Evolutionary conservation across 345 rosid species (phyloP).

Genomic region (sweet orange (Citrus sinensis)): DVS_A1.0 CM039164.1:25399001-25399500

Average conservation of each 20-base stretch:
- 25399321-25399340: background rate
- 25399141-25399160: background rate
- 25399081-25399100: background rate
- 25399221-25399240: background rate
- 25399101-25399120: background rate
- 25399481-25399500: background rate
- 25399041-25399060: background rate
- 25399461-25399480: conserved; percentile 2
- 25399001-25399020: background rate
- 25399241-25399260: background rate
- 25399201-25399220: background rate
- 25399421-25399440: conserved; percentile 78
- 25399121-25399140: background rate
- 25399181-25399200: background rate
- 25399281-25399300: background rate
- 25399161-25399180: background rate
- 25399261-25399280: background rate
- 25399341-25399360: background rate
- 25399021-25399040: background rate
- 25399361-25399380: conserved; percentile 4
- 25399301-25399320: background rate
- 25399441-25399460: conserved; percentile 87
- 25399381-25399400: conserved; percentile 33
- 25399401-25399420: conserved; percentile 91
- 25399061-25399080: background rate